Evolutionary conservation across 179 eudicot genomes (phyloP).

Genomic region (Beta lomatogona): DNA sequence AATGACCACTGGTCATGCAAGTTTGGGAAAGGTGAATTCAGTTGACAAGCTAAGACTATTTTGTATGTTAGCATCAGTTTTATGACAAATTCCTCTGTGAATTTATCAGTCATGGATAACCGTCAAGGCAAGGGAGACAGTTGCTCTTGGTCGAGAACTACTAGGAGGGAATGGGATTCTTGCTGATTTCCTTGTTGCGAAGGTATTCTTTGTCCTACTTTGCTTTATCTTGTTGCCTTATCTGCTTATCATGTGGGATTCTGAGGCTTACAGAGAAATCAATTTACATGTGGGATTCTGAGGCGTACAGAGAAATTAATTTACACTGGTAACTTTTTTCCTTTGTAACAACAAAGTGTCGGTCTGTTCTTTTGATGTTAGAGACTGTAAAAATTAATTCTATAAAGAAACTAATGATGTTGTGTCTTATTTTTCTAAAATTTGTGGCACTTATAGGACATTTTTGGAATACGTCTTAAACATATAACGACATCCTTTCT

Average conservation of each 20-base stretch:
- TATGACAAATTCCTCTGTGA: conserved; percentile 6
- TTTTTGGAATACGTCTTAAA: too few species aligned
- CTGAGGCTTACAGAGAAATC: background rate
- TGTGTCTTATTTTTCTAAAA: too few species aligned
- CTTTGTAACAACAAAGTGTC: background rate
- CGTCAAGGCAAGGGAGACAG: conserved; percentile 78
- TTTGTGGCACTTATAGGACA: too few species aligned
- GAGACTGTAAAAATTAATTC: background rate
- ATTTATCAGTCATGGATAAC: conserved; percentile 74
- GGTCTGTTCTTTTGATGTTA: background rate
- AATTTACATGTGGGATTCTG: conserved; percentile 15
- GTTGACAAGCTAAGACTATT: background rate
- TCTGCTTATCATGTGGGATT: conserved; percentile 9
- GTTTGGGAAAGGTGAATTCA: conserved; percentile 79
- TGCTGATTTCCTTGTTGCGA: conserved; percentile 86
- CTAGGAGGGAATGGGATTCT: conserved; percentile 97
- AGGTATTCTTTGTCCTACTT: conserved; percentile 45
- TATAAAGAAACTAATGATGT: too few species aligned
- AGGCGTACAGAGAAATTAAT: background rate
- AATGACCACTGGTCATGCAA: conserved; percentile 93
- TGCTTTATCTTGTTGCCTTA: background rate
- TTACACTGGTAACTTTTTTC: background rate
- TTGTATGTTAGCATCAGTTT: background rate
- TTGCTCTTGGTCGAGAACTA: conserved; percentile 83
- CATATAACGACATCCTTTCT: too few species aligned